Evolutionary conservation across 2,329 filamentous ascomycete genomes (phyloP).

Genomic region (Paraconiothyrium brasiliense): DNA sequence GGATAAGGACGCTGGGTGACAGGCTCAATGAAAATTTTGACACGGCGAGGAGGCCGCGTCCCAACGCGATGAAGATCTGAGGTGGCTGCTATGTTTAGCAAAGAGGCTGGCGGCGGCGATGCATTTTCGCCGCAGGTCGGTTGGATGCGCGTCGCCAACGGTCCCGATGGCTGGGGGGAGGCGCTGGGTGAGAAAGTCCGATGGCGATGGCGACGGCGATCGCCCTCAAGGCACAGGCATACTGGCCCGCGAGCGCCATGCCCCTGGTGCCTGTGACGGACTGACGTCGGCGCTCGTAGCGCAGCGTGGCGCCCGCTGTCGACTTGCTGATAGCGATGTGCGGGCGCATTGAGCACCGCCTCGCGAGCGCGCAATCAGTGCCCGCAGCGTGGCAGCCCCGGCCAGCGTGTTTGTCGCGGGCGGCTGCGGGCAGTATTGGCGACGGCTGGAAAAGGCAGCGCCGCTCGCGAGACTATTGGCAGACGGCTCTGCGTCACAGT

Average conservation of each 20-base stretch:
- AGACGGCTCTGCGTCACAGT: background rate
- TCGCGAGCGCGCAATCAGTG: constrained; percentile 4
- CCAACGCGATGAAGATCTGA: background rate
- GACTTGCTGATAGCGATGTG: background rate
- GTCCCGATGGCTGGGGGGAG: constrained; percentile 5
- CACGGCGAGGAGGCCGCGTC: background rate
- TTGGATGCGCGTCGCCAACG: constrained; percentile 8
- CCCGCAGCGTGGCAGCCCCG: background rate
- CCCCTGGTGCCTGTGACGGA: constrained; percentile 5
- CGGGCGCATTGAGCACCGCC: constrained; percentile 4
- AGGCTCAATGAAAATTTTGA: background rate
- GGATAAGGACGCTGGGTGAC: too few species aligned
- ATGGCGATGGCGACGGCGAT: background rate
- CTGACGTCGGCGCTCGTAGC: constrained; percentile 12
- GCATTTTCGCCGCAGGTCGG: constrained; percentile 7
- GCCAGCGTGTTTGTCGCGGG: background rate
- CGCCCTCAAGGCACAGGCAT: background rate
- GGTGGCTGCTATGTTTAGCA: constrained; percentile 10
- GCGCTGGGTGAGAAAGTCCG: constrained; percentile 6
- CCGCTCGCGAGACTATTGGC: background rate
- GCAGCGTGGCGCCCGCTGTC: constrained; percentile 9
- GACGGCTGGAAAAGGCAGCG: background rate
- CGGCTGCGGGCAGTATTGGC: background rate
- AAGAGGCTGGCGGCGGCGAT: background rate
- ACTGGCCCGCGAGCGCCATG: constrained; percentile 1